A percentile compares a stretch with the other conserved stretches of the same genome.
Conservation (phyloP, 805 yeast species). For the Candida insectorum region DNA sequence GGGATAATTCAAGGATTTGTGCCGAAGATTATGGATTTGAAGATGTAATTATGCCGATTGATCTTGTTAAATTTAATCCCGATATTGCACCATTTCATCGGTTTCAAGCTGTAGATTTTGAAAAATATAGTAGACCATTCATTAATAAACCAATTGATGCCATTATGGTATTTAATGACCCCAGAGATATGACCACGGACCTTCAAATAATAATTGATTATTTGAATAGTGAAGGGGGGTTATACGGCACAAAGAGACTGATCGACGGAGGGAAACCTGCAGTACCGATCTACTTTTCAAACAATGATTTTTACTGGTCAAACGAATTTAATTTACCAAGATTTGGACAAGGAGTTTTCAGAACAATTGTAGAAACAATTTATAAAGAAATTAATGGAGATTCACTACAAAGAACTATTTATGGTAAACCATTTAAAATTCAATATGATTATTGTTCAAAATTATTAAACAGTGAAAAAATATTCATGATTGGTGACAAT, state of each 20-base stretch:
- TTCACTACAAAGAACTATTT: slow-evolving; percentile 49
- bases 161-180: slow-evolving; percentile 80
- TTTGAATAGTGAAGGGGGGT: slow-evolving; percentile 60
- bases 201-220: slow-evolving; percentile 73
- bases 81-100: slow-evolving; percentile 65
- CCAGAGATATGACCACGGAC: slow-evolving; percentile 85
- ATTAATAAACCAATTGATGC: slow-evolving; percentile 57
- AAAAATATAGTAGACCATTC: slow-evolving; percentile 7
- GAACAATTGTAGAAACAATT: slow-evolving; percentile 58
- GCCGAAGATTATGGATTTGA: slow-evolving; percentile 76
- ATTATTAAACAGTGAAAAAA: slow-evolving; percentile 53
- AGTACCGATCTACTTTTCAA: slow-evolving; percentile 74
- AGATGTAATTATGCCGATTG: slow-evolving; percentile 71
- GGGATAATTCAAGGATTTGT: slow-evolving; percentile 64
- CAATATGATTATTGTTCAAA: slow-evolving; percentile 83
- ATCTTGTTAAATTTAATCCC: slow-evolving; percentile 57
- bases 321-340: slow-evolving; percentile 75
- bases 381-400: slow-evolving; percentile 50
- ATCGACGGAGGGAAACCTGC: slow-evolving; percentile 39
- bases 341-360: slow-evolving; percentile 89
- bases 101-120: slow-evolving; percentile 1
- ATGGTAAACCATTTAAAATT: slow-evolving; percentile 79
- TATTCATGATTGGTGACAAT: slow-evolving; percentile 96
- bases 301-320: slow-evolving; percentile 85
- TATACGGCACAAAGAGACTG: slow-evolving; percentile 56